Conservation (phyloP, 1,139 yeast genomes). For the Taphrina communis region DNA sequence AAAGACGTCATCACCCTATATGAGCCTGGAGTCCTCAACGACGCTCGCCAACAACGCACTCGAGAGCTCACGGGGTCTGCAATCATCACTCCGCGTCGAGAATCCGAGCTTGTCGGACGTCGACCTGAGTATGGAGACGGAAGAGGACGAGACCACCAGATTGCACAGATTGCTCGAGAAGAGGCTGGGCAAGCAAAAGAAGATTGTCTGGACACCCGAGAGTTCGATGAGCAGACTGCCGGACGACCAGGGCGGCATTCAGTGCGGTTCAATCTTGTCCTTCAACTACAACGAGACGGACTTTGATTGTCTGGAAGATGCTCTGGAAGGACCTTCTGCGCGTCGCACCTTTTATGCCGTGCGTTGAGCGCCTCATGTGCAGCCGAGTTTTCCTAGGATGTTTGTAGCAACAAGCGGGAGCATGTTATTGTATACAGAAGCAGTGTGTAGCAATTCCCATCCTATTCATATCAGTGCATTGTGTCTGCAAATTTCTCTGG, state of each 20-base stretch:
- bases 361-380: no score
- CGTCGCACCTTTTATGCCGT: background rate
- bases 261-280: conserved; percentile 14
- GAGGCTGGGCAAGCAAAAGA: conserved; percentile 12
- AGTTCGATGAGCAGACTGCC: background rate
- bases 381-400: background rate
- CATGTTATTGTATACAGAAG: background rate
- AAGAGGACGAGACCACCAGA: background rate
- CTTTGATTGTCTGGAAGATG: conserved; percentile 1
- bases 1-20: background rate
- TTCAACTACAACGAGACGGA: background rate
- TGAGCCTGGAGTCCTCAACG: background rate
- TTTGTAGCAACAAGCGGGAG: background rate
- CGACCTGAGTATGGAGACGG: conserved; percentile 2
- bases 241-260: conserved; percentile 6
- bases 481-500: no score
- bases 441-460: background rate
- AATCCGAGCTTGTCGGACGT: conserved; percentile 10
- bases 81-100: conserved; percentile 12
- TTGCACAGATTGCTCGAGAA: background rate
- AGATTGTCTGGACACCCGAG: conserved; percentile 17
- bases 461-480: no score
- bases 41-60: background rate
- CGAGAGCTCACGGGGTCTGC: background rate
- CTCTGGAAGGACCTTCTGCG: conserved; percentile 3